Base-by-base conservation (phyloP, 495 filamentous ascomycete genomes). In the Lindgomyces ingoldianus region DNA sequence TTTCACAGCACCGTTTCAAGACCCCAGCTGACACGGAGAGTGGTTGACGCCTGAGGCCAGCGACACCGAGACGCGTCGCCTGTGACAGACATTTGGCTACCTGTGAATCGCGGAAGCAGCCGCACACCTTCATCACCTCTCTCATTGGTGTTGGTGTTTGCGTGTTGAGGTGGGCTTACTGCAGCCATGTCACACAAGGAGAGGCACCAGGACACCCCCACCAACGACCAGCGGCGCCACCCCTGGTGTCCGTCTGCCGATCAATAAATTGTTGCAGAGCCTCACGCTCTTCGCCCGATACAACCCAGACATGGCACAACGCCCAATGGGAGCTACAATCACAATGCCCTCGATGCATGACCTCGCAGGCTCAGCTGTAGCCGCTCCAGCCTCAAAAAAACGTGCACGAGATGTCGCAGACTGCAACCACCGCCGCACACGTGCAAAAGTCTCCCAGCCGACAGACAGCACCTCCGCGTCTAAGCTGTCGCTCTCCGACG, bases 1-100 rank as follows among this genome's bases (percentile, higher is more conserved):
- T 64, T 64, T 51, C 47, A 62, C n/a, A 12, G 48, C 49, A 14
- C 48, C 41, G 62, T 64, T 64, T 64, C 62, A 64, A 19, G 26
- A 56, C 53, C 62, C 62, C 62, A 21, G 62, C 62, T 52, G 26
- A 58, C 54, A 47, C 49, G 16, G 36, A 16, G 11, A 44, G 14
- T 53, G 47, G 39, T 57, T 29, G 24, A 22, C 58, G 50, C 50
- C 60, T 49, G 41, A 56, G 60, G 60, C 60, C 49, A 30, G 25
- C 42, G 21, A 16, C 26, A 16, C 18, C 55, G 55, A 50, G n/a
- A 26, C 46, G 11, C 44, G 25, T 18, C 45, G 19, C 6, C 24
- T 18, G 44, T 27, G 14, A 6, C 6, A 6, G 14, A 39, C 6
- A 6, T 39, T 6, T 14, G 33, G 33, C 14, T 14, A 39, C 14